These are phyloP conservation scores for Penicillium argentinense DNA, from an alignment of 495 filamentous ascomycete species.

Conservation along the genomic window DNA sequence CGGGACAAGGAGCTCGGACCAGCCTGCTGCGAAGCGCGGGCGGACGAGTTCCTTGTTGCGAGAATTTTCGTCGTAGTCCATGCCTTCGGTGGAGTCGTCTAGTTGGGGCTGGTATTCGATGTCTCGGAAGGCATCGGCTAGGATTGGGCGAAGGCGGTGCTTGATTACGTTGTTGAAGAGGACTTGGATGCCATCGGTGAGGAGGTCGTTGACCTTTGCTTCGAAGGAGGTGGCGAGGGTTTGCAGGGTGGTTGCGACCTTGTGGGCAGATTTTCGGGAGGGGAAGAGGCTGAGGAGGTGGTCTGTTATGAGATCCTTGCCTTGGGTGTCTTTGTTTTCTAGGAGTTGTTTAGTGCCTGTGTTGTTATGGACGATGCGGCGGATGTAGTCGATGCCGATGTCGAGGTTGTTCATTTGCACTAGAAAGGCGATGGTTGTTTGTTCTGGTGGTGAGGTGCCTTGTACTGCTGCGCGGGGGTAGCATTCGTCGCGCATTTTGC, in stretches of 20 bases:
- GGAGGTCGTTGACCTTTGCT: constrained; percentile 74
- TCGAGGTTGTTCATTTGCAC: constrained; percentile 95
- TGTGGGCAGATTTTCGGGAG: constrained; percentile 67
- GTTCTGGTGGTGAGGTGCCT: constrained; percentile 78
- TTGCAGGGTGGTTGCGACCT: constrained; percentile 65
- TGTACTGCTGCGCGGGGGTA: constrained; percentile 77
- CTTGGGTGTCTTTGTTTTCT: constrained; percentile 16
- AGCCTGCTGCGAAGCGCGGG: constrained; percentile 72
- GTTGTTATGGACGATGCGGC: constrained; percentile 75
- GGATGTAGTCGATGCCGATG: constrained; percentile 81
- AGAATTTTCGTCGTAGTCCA: constrained; percentile 43
- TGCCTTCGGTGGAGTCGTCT: constrained; percentile 23
- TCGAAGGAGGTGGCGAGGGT: constrained; percentile 70
- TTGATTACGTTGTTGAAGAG: constrained; percentile 88
- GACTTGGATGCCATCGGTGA: constrained; percentile 77
- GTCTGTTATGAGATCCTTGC: constrained; percentile 12
- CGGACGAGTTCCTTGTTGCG: constrained; percentile 56
- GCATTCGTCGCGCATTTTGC: constrained; percentile 93
- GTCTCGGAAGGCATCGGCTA: constrained; percentile 87
- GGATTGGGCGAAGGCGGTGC: constrained; percentile 77
- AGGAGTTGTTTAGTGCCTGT: constrained; percentile 44
- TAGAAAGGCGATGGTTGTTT: constrained; percentile 79
- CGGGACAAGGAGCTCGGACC: constrained; percentile 81
- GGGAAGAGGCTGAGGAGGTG: constrained; percentile 70
- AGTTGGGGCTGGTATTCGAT: constrained; percentile 76